Evolutionary conservation across 1,139 yeast species (phyloP), one percentile per base, ranked within the genome.

Genomic region (Lodderomyces theae): DNA sequence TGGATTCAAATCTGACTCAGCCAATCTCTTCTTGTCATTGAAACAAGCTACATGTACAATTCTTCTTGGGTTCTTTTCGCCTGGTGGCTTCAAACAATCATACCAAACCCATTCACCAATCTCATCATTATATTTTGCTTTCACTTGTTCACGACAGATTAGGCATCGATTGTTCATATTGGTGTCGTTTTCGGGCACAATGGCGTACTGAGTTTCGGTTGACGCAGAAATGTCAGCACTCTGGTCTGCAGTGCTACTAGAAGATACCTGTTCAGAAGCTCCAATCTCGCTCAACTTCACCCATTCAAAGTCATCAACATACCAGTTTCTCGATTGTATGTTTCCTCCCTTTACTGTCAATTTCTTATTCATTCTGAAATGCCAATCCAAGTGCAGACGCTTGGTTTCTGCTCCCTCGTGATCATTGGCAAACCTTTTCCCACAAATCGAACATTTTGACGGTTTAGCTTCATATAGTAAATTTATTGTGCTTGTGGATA

Each of bases 71-170:
- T 53, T 53, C 40, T 61, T 61, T 50, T 79, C 82, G 7, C 82
- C 85, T n/a, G 82, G 77, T 7, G 74, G 79, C 45, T 73, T 72
- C 22, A 87, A 74, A 35, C 96, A 88, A 57, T 86, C 82, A 51
- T 72, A 77, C 97, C 97, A 92, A 32, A 90, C 81, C 98, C 98
- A 94, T 58, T 90, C 97, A 34, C 96, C 97, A 4, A 80, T 69
- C 41, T 86, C 90, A 56, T 89, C 97, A 57, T 86, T 86, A 72
- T 88, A 92, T 7, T 81, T 79, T 5, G 95, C 90, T 48, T 77
- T 75, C 41, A 89, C 77, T 38, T 72, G 77, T 53, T 94, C 98
- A 51, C 86, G 82, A 66, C 99, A 94, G 31, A 92, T 81, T 8
- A 88, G 83, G 64, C 99, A 94, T 40, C 80, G 75, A 45, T 80